Percentiles rank a stretch among this genome's conserved stretches.
phyloP scores from a whole-genome alignment of 371 early-diverging fungal genomes.

The Blakeslea trispora region DNA sequence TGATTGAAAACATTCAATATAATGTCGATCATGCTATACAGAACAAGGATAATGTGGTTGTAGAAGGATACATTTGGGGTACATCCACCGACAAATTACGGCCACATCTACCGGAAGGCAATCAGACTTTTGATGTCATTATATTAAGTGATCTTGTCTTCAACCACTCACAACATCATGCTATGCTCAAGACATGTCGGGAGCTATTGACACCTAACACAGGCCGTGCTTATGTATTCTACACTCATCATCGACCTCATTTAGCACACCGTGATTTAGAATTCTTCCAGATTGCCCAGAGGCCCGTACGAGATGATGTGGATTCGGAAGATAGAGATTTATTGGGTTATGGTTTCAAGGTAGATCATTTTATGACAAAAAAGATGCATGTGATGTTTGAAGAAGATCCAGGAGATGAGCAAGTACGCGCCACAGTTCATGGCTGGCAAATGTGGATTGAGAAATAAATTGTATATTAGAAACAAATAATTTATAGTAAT shows the following conservation, averaged over 20 bases:
- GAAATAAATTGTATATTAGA: not conserved
- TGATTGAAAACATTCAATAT: constrained; percentile 76
- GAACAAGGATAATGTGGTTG: constrained; percentile 1
- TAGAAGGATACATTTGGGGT: constrained; percentile 88
- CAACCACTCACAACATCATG: constrained; percentile 83
- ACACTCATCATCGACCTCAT: constrained; percentile 71
- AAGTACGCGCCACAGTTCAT: constrained; percentile 83
- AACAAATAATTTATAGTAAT: not conserved
- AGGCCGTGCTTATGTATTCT: constrained; percentile 67
- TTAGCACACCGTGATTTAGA: constrained; percentile 77
- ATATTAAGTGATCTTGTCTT: constrained; percentile 90
- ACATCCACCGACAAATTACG: constrained; percentile 58
- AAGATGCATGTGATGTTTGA: constrained; percentile 87
- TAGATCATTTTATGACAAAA: constrained; percentile 67
- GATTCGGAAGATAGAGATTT: constrained; percentile 55
- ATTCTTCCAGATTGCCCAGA: constrained; percentile 79
- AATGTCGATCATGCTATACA: constrained; percentile 59
- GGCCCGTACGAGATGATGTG: constrained; percentile 35
- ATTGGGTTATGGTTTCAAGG: constrained; percentile 71
- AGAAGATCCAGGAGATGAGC: constrained; percentile 81
- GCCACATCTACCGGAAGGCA: constrained; percentile 27
- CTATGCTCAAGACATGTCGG: constrained; percentile 68
- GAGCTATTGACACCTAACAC: constrained; percentile 60
- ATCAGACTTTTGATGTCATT: constrained; percentile 72
- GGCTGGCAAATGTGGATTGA: constrained; percentile 64